Base-by-base conservation (phyloP, 2,329 filamentous ascomycete genomes). In the Lasiodiplodia hormozganensis region DNA sequence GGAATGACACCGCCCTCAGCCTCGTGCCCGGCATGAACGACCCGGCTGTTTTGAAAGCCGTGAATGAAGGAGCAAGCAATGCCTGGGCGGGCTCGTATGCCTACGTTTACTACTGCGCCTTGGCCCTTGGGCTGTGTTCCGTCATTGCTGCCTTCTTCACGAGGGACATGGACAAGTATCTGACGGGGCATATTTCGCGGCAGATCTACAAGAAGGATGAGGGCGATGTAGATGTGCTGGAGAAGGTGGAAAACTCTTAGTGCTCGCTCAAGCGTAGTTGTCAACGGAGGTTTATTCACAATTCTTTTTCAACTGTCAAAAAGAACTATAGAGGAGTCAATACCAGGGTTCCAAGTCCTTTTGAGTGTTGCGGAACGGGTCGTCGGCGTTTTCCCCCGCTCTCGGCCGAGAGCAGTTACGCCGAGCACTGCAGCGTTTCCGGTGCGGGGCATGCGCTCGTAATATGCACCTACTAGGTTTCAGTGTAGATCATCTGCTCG, bases 41-140 rank as follows among this genome's bases (percentile, higher is more conserved):
- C 25, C 71, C 70, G 3, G 70, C 68, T 28, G 71, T 75, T 16
- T 71, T 70, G 3, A 60, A 40, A 23, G 62, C 52, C 3, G 72
- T 74, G 12, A 69, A 68, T 18, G 67, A 68, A 7, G 71, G 70
- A 18, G 69, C 72, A 3, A 67, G 68, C 21, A 57, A 70, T 28
- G 69, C 70, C 11, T 73, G 73, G 51, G 67, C 71, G 1, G 72
- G 62, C 12, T 69, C 72, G 0, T 74, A 73, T 54, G 53, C 73
- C 10, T 74, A 74, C 31, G 70, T 74, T 1, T 74, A 74, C 60
- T 74, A 74, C 62, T 69, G 69, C 12, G 70, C 71, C 3, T 56
- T 74, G 21, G 72, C 72, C 0, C 67, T 74, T n/a, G 71, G 70
- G 16, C 51, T 58, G 8, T 66, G 71, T 40, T 52, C 65, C 4